phyloP scores from a whole-genome alignment of 768 basidiomycete genomes.

The Suillus americanus region DNA sequence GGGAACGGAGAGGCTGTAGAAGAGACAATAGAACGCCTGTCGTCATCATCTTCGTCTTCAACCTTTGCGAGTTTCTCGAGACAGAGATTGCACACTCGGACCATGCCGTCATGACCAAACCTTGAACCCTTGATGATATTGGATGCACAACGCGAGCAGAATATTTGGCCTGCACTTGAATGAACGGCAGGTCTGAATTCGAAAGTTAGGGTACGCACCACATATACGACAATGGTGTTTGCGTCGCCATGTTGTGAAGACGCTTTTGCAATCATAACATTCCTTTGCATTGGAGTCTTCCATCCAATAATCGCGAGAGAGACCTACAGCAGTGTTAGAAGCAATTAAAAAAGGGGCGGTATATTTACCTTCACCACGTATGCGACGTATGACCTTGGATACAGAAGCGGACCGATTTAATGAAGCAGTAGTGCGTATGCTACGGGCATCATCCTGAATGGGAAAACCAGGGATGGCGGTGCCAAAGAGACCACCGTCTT shows the following conservation, averaged over 20 bases:
- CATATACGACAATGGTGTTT: slow-evolving; percentile 99
- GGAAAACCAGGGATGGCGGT: slow-evolving; percentile 91
- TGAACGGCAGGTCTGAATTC: slow-evolving; percentile 1
- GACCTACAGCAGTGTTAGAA: slow-evolving; percentile 43
- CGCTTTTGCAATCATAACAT: slow-evolving; percentile 93
- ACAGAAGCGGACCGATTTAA: slow-evolving; percentile 78
- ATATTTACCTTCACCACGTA: slow-evolving; percentile 80
- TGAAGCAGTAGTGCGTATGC: slow-evolving; percentile 73
- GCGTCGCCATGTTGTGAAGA: slow-evolving; percentile 91
- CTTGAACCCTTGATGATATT: slow-evolving; percentile 93
- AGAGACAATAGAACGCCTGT: slow-evolving; percentile 77
- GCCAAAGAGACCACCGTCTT: slow-evolving; percentile 59
- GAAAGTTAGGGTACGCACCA: slow-evolving; percentile 45
- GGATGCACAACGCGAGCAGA: slow-evolving; percentile 95
- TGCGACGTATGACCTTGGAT: slow-evolving; percentile 86
- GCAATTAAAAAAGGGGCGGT: slow-evolving; percentile 4
- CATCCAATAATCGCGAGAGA: slow-evolving; percentile 98
- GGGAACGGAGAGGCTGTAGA: slow-evolving; percentile 69
- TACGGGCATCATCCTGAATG: slow-evolving; percentile 87
- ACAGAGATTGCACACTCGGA: slow-evolving; percentile 94
- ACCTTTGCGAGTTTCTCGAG: slow-evolving; percentile 88
- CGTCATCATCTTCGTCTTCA: slow-evolving; percentile 89
- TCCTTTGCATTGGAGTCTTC: slow-evolving; percentile 94
- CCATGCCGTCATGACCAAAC: slow-evolving; percentile 93
- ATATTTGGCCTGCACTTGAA: slow-evolving; percentile 78